Base-by-base conservation (phyloP, 805 yeast species). In the Kodamaea neixiangensis region DNA sequence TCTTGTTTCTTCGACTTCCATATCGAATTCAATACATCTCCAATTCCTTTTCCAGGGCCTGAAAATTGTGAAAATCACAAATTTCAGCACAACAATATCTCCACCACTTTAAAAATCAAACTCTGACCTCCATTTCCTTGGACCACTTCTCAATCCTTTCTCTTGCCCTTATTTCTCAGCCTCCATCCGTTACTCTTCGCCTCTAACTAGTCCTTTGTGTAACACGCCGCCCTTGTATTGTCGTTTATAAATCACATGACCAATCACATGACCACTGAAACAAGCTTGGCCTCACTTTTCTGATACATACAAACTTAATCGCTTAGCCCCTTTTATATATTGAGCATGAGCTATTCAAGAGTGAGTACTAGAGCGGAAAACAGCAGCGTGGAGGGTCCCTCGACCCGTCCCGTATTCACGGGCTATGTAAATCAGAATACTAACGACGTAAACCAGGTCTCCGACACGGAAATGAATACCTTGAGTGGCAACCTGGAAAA, bases 401-500 rank as follows among this genome's bases (percentile, higher is more conserved):
- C 10, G 31, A 7, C 10, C 13, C 3, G 3, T 25, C 10, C 31
- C 10, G 10, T 25, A 3, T 25, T 25, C 3, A 3, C 11, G 10
- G 31, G 31, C 10, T 25, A 25, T 25, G 13, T 3, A 25, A 37
- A 37, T 7, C 41, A 37, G 13, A 14, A 37, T 19, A 14, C 41
- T 17, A 37, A n/a, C 7, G 7, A 14, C 15, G 13, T 3, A 3
- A 34, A 45, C 44, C 39, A 46, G 39, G 44, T 13, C 17, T 29
- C 37, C 46, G 29, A 22, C 20, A 13, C 29, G 19, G 17, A 29
- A 34, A 37, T 19, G 41, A 37, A 34, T 14, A n/a, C 19, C 19
- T 15, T 19, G 21, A 46, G 25, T 25, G 22, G 17, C 44, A 46
- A 47, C 40, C 11, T n/a, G 29, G 54, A 47, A 43, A 51, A 47